A percentile compares a stretch with the other conserved stretches of the same genome.
Evolutionary conservation across 306 rosid genomes (phyloP).

Genomic region (Nissolia schottii): DNA sequence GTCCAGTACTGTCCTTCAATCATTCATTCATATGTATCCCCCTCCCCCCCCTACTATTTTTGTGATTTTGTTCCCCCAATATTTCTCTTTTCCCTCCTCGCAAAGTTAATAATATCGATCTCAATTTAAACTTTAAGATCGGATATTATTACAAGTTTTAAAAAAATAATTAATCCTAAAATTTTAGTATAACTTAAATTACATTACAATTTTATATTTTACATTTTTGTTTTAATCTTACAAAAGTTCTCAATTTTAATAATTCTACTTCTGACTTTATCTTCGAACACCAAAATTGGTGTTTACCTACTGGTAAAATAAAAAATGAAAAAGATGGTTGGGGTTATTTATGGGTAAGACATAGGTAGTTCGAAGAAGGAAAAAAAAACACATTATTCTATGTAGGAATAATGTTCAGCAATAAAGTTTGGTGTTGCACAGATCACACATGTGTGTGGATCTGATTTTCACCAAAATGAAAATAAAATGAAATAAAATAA

Average conservation of each 20-base stretch:
- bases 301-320: background rate
- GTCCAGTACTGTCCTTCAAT: conserved; percentile 3
- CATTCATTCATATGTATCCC: background rate
- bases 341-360: background rate
- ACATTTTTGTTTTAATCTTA: no score
- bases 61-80: background rate
- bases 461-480: background rate
- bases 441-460: background rate
- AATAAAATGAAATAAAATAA: background rate
- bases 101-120: no score
- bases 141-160: no score
- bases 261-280: no score
- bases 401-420: background rate
- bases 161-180: no score
- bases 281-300: background rate
- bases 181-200: no score
- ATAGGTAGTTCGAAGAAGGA: background rate
- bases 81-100: background rate
- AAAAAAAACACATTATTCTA: no score
- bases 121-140: no score
- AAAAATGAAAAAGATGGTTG: background rate
- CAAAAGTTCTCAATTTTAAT: no score
- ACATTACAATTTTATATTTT: no score
- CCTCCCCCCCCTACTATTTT: background rate
- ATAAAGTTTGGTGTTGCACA: background rate